phyloP scores from a whole-genome alignment of 2,329 filamentous ascomycete genomes.

The Remersonia thermophila region DNA sequence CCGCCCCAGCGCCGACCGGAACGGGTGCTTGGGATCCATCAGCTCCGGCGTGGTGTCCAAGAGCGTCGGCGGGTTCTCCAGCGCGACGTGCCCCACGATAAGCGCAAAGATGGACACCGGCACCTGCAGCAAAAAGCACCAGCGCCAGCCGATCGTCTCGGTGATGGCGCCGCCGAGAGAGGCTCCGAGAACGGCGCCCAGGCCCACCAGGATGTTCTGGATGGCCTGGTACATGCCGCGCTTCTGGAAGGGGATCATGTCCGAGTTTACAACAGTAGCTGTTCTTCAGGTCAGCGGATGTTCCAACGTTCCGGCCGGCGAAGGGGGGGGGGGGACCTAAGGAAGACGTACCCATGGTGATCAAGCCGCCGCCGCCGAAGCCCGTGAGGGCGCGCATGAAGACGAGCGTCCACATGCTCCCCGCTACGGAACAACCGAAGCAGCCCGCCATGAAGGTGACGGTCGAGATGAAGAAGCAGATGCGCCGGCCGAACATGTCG shows the following conservation, averaged over 20 bases:
- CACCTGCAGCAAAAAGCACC: constrained; percentile 52
- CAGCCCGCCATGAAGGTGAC: constrained; percentile 50
- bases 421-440: constrained; percentile 50
- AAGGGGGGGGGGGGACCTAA: no score
- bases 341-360: constrained; percentile 49
- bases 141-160: constrained; percentile 55
- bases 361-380: constrained; percentile 54
- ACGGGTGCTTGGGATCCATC: constrained; percentile 31
- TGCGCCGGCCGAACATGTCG: constrained; percentile 53
- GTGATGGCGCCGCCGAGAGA: constrained; percentile 53
- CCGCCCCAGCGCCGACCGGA: constrained; percentile 40
- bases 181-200: constrained; percentile 50
- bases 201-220: constrained; percentile 49
- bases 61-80: constrained; percentile 34
- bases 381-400: constrained; percentile 55
- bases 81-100: constrained; percentile 38
- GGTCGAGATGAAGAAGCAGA: constrained; percentile 53
- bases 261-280: constrained; percentile 41
- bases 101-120: constrained; percentile 46
- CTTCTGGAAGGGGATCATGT: constrained; percentile 46
- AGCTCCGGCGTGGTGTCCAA: constrained; percentile 33
- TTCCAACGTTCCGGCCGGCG: no score
- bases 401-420: constrained; percentile 47
- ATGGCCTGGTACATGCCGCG: constrained; percentile 48
- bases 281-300: constrained; percentile 28